phyloP scores from a whole-genome alignment of 1,284 basidiomycete genomes.

The Ceratobasidium sp. region DNA sequence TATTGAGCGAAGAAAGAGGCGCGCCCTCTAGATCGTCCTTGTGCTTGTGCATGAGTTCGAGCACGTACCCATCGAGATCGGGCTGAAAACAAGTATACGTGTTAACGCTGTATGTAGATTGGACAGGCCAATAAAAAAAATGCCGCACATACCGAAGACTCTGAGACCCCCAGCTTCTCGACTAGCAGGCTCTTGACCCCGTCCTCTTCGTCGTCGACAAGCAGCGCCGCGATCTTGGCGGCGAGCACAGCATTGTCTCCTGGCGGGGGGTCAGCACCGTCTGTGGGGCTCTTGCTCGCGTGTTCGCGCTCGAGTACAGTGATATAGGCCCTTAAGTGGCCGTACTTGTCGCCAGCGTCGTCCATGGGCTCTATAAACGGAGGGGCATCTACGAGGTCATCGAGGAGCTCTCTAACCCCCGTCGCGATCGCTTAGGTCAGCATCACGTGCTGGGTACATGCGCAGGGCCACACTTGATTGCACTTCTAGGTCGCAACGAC shows the following conservation, averaged over 20 bases:
- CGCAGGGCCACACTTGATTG: background rate
- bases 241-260: conserved; percentile 62
- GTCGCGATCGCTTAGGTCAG: conserved; percentile 7
- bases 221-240: conserved; percentile 69
- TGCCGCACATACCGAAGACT: conserved; percentile 66
- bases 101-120: conserved; percentile 49
- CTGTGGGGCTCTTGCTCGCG: conserved; percentile 24
- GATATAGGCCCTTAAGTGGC: conserved; percentile 24
- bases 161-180: conserved; percentile 72
- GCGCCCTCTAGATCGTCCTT: conserved; percentile 81
- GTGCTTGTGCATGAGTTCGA: conserved; percentile 87
- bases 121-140: conserved; percentile 44
- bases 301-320: conserved; percentile 17
- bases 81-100: conserved; percentile 31
- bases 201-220: conserved; percentile 85
- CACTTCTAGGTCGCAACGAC: background rate
- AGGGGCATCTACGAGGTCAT: conserved; percentile 29
- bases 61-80: conserved; percentile 59
- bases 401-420: conserved; percentile 10
- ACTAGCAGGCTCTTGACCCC: conserved; percentile 78
- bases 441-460: background rate
- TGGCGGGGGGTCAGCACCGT: background rate
- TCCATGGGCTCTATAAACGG: conserved; percentile 24
- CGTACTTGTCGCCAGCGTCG: conserved; percentile 37
- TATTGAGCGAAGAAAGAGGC: conserved; percentile 75